Conservation (phyloP, 129 eudicot genomes). For the Scalesia atractyloides region DNA sequence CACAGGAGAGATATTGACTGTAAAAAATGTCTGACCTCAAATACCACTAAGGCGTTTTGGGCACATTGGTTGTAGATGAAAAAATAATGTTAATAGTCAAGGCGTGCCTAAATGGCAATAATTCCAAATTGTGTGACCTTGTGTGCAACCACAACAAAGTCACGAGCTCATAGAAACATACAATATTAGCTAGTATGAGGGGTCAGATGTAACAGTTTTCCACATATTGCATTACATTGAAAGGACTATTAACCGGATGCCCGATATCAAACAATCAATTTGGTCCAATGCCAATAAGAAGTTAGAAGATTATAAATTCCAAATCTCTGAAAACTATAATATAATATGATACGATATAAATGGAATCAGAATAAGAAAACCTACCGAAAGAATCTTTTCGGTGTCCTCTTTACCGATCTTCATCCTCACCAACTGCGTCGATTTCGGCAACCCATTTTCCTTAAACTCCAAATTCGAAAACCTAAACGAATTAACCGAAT, state of each 20-base stretch:
- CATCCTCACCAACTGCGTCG: slow-evolving; percentile 57
- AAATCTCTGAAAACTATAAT: not conserved
- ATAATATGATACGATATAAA: not conserved
- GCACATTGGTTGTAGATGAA: not conserved
- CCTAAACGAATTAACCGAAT: slow-evolving; percentile 81
- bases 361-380: not conserved
- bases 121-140: not conserved
- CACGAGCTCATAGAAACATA: not conserved
- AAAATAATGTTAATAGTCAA: not conserved
- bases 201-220: not conserved
- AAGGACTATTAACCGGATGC: not conserved
- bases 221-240: slow-evolving; percentile 3
- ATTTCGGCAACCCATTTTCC: slow-evolving; percentile 39
- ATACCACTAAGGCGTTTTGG: not conserved
- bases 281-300: not conserved
- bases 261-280: not conserved
- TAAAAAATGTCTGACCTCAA: not conserved
- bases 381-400: slow-evolving; percentile 54
- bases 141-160: too few relatives aligned
- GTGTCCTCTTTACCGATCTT: slow-evolving; percentile 52
- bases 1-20: not conserved
- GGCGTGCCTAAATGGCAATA: not conserved
- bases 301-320: not conserved
- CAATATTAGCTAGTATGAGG: not conserved
- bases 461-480: slow-evolving; percentile 61